Evolutionary conservation across 2,329 filamentous ascomycete species (phyloP).

Genomic region (Paraconiothyrium brasiliense): DNA sequence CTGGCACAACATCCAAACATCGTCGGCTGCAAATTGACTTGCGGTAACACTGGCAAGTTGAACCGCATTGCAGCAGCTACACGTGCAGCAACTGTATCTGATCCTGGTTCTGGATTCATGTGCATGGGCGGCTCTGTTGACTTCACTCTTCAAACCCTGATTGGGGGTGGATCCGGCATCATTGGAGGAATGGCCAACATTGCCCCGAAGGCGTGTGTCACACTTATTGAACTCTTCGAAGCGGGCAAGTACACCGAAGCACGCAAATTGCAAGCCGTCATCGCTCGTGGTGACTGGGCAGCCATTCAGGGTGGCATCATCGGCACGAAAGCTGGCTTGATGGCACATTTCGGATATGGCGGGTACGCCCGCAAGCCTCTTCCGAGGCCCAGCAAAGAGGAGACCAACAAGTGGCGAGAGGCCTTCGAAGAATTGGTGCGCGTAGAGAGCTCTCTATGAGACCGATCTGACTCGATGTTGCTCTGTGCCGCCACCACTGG

Average conservation of each 20-base stretch:
- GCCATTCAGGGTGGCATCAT: constrained; percentile 75
- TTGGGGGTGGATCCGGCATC: constrained; percentile 75
- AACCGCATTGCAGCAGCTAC: constrained; percentile 67
- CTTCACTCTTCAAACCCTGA: constrained; percentile 75
- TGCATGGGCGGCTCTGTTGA: constrained; percentile 78
- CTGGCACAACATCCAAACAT: constrained; percentile 71
- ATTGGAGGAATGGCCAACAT: constrained; percentile 78
- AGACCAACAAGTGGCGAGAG: constrained; percentile 52
- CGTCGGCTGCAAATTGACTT: constrained; percentile 74
- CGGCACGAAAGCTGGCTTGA: constrained; percentile 72
- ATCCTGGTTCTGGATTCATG: constrained; percentile 66
- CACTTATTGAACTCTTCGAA: constrained; percentile 68
- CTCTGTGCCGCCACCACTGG: constrained; percentile 18
- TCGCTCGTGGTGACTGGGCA: constrained; percentile 74
- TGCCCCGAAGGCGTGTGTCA: constrained; percentile 71
- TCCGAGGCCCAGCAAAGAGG: constrained; percentile 58
- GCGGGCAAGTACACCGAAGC: constrained; percentile 69
- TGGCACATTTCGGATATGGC: constrained; percentile 72
- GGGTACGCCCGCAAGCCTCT: constrained; percentile 67
- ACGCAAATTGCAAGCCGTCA: constrained; percentile 69
- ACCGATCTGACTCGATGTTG: constrained; percentile 16
- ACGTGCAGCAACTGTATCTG: constrained; percentile 46
- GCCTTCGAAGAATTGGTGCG: constrained; percentile 57
- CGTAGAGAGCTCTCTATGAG: constrained; percentile 51
- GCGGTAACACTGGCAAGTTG: constrained; percentile 75